phyloP scores from a whole-genome alignment of 768 basidiomycete genomes.

The Gymnopilus junonius region DNA sequence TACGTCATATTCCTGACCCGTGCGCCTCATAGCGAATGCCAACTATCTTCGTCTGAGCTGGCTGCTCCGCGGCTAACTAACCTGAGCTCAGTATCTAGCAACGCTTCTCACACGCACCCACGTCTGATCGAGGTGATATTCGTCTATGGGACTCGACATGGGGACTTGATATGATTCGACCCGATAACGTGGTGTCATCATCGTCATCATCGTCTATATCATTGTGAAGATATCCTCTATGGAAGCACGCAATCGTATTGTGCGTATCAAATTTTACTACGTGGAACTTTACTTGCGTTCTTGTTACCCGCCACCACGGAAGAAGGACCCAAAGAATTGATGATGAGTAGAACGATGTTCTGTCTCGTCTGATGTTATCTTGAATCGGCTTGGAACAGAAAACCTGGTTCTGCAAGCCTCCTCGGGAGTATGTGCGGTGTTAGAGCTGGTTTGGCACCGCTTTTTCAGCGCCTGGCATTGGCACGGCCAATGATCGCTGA shows the following conservation, averaged over 20 bases:
- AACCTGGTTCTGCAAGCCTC: not conserved
- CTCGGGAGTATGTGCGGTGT: not conserved
- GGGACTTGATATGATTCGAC: not conserved
- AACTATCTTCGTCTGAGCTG: not conserved
- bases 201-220: not conserved
- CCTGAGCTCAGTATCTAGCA: not conserved
- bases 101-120: not conserved
- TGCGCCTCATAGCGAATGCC: not conserved
- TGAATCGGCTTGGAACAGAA: not conserved
- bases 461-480: not conserved
- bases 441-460: not conserved
- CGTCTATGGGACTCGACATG: not conserved
- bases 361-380: not conserved
- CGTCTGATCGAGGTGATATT: not conserved
- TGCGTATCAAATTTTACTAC: not conserved
- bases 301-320: not conserved
- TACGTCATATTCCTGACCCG: not conserved
- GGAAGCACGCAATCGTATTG: not conserved
- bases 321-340: not conserved
- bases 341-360: not conserved
- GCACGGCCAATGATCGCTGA: not conserved
- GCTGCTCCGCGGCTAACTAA: conserved; percentile 1
- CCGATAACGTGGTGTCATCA: not conserved
- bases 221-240: not conserved
- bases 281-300: not conserved